These are phyloP conservation scores for Clavariopsis aquatica DNA, from an alignment of 495 filamentous ascomycete species.

Conservation along the genomic window DNA sequence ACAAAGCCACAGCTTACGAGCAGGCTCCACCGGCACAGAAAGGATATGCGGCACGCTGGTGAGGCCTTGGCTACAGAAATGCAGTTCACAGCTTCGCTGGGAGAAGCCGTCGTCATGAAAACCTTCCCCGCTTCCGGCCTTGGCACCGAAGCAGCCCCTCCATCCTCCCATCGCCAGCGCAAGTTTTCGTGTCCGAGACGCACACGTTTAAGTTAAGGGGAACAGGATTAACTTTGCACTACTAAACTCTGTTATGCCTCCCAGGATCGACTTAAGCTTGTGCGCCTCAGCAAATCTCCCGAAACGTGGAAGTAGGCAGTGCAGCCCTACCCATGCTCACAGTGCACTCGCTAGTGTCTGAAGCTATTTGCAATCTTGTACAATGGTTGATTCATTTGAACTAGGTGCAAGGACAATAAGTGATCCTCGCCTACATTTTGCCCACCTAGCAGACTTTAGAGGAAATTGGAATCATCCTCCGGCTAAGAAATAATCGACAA, in stretches of 20 bases:
- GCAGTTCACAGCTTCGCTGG: not conserved
- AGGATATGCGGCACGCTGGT: constrained; percentile 3
- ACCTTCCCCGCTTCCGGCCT: not conserved
- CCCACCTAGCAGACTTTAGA: not conserved
- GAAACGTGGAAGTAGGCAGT: too few species aligned
- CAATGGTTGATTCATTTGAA: not conserved
- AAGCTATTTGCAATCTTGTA: not conserved
- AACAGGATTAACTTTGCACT: too few species aligned
- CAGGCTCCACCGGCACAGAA: not conserved
- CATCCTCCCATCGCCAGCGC: not conserved
- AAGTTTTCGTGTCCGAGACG: too few species aligned
- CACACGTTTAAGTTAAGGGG: too few species aligned
- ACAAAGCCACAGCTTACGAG: constrained; percentile 3
- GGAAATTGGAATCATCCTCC: not conserved
- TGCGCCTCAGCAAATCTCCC: too few species aligned
- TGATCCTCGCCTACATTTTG: not conserved
- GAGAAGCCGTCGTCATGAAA: not conserved
- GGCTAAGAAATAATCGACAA: not conserved
- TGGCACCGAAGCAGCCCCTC: not conserved
- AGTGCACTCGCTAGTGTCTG: not conserved
- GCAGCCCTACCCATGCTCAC: not conserved
- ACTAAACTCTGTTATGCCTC: too few species aligned
- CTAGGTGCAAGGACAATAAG: not conserved
- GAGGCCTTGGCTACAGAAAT: not conserved
- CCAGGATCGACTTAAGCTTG: too few species aligned